Percentiles rank a stretch among this genome's conserved stretches.
Conservation (phyloP, 2,329 filamentous ascomycete species). For the Fusarium vanettenii region DNA sequence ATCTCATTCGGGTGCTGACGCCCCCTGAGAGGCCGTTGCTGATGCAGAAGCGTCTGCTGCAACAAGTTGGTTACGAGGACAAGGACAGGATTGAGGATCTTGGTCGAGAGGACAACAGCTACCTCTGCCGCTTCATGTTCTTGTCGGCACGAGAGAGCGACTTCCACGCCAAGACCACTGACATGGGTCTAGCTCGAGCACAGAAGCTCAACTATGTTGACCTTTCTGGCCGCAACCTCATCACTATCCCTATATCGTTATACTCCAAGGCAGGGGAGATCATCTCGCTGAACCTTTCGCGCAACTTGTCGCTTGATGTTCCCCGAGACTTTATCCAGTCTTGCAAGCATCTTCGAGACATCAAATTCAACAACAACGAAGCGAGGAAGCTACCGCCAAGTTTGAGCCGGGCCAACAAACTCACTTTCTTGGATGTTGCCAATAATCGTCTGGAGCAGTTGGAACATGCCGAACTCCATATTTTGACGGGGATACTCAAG, state of each 20-base stretch:
- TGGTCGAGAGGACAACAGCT: conserved; percentile 96
- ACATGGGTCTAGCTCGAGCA: conserved; percentile 83
- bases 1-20: conserved; percentile 83
- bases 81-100: conserved; percentile 91
- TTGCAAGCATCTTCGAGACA: conserved; percentile 90
- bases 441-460: conserved; percentile 93
- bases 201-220: conserved; percentile 96
- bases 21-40: conserved; percentile 84
- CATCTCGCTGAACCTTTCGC: conserved; percentile 91
- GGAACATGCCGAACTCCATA: conserved; percentile 84
- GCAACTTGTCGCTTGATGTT: conserved; percentile 91
- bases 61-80: conserved; percentile 91
- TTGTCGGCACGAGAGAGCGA: conserved; percentile 89
- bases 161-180: conserved; percentile 74
- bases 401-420: conserved; percentile 79
- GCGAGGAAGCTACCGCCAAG: conserved; percentile 87
- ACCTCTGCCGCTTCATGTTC: conserved; percentile 95
- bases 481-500: conserved; percentile 81
- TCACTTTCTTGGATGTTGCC: conserved; percentile 93
- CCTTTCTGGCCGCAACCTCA: conserved; percentile 86
- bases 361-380: conserved; percentile 96
- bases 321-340: conserved; percentile 97
- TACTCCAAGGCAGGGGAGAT: conserved; percentile 94
- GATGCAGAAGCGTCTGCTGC: conserved; percentile 90
- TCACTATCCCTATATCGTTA: conserved; percentile 93